Evolutionary conservation across 1,139 yeast species (phyloP), one percentile per base, ranked within the genome.

Genomic region (Diutina siamensis): DNA sequence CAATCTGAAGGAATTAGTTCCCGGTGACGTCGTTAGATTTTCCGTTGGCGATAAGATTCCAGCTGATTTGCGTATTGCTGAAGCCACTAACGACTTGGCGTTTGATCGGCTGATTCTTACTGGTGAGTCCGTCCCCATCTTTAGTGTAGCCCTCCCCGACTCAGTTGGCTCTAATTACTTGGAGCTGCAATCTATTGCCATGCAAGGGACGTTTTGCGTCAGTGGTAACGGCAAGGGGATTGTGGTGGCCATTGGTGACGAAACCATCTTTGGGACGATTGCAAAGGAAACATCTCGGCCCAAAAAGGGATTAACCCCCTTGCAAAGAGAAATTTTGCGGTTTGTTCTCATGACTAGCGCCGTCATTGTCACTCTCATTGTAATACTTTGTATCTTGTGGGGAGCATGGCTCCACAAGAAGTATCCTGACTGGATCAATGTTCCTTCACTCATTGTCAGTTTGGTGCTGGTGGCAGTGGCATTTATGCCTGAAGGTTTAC

Each of bases 161-260:
- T 50, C 55, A 5, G 40, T 46, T n/a, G 57, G 59, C n/a, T 53
- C 64, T 1, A 71, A 71, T 50, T 70, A 67, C 52, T 57, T 73
- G 48, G 79, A 74, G 52, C 62, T 71, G 40, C 53, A 56, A 32
- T 64, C 71, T 52, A 63, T 64, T 45, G 68, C 65, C 3, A 61
- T 64, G 65, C 76, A 71, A 56, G 78, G 79, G 22, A 71, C 78
- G 1, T 63, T 63, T 46, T 49, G 62, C 56, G 53, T 62, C 34
- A 54, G 56, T 46, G 68, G 68, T 7, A 48, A 53, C 13, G 68
- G 68, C 20, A 54, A 49, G 45, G 68, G 68, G 21, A 50, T 64
- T 28, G 66, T 62, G 20, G 66, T 63, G 20, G 50, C 60, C 2
- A 63, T 60, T 34, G 68, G 67, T 45, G 65, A 63, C 46, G 49